phyloP scores from a whole-genome alignment of 2,329 filamentous ascomycete species.

The Intubia oerlemansii region DNA sequence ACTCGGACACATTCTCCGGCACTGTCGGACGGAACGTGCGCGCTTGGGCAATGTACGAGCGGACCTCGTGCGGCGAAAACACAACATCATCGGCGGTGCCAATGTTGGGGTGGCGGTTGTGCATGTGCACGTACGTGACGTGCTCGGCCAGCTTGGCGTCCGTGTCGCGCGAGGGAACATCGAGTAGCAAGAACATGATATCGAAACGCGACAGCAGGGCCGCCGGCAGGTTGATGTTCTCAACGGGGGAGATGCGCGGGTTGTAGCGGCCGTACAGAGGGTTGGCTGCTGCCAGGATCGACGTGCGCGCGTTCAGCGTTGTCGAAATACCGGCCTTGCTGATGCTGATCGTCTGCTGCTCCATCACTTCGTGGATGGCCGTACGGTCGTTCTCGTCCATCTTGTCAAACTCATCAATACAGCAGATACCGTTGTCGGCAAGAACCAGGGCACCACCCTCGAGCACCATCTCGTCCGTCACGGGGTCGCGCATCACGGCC shows the following conservation, averaged over 20 bases:
- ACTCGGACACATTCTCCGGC: conserved; percentile 71
- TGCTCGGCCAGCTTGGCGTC: conserved; percentile 91
- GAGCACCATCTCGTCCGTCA: conserved; percentile 68
- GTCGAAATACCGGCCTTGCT: conserved; percentile 51
- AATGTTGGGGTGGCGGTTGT: conserved; percentile 74
- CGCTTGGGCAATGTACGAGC: conserved; percentile 86
- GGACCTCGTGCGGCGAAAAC: conserved; percentile 81
- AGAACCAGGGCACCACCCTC: conserved; percentile 63
- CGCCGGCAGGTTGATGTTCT: conserved; percentile 98
- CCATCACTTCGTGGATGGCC: conserved; percentile 75
- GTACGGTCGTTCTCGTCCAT: conserved; percentile 72
- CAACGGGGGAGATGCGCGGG: conserved; percentile 85
- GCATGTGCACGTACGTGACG: conserved; percentile 93
- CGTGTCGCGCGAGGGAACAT: conserved; percentile 72
- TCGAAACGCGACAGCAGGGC: conserved; percentile 94
- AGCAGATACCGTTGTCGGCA: conserved; percentile 69
- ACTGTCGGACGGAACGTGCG: conserved; percentile 76
- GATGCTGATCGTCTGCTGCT: conserved; percentile 71
- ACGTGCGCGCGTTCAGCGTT: conserved; percentile 86
- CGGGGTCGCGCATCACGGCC: conserved; percentile 65
- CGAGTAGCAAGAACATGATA: conserved; percentile 86
- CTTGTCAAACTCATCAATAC: conserved; percentile 76
- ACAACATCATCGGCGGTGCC: conserved; percentile 33
- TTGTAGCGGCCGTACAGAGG: conserved; percentile 97
- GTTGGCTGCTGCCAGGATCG: conserved; percentile 89